A percentile compares a stretch with the other conserved stretches of the same genome.
Evolutionary conservation across 345 rosid species (phyloP).

Genomic region (Bruguiera sexangula): DNA sequence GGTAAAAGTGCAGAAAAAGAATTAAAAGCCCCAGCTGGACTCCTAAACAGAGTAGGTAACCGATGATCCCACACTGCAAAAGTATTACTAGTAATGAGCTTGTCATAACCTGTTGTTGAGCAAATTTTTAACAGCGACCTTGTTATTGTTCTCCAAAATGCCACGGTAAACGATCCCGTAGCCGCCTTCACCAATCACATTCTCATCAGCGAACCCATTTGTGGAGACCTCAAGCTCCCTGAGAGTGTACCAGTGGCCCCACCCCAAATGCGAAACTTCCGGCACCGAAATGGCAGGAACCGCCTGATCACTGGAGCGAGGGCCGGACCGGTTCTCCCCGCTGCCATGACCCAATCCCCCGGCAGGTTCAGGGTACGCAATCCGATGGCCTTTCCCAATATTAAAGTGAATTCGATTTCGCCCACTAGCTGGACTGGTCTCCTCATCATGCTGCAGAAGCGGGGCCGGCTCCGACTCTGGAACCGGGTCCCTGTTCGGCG

Average conservation of each 20-base stretch:
- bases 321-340: constrained; percentile 6
- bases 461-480: constrained; percentile 26
- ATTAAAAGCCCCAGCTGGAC: too few relatives aligned
- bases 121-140: constrained; percentile 83
- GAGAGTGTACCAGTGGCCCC: constrained; percentile 62
- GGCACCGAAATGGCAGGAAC: constrained; percentile 36
- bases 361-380: constrained; percentile 43
- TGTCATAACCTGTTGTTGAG: constrained; percentile 70
- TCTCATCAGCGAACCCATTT: constrained; percentile 65
- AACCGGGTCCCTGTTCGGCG: constrained; percentile 25
- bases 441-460: constrained; percentile 44
- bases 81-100: not conserved
- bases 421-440: constrained; percentile 28
- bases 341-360: constrained; percentile 19
- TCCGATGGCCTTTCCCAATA: constrained; percentile 51
- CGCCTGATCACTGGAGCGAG: constrained; percentile 21
- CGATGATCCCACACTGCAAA: not conserved
- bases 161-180: constrained; percentile 93
- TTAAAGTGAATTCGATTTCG: constrained; percentile 48
- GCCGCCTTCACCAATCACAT: constrained; percentile 92
- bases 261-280: constrained; percentile 51
- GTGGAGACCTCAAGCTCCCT: constrained; percentile 83
- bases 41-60: too few relatives aligned
- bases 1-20: too few relatives aligned
- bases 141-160: constrained; percentile 53